phyloP scores from a whole-genome alignment of 2,329 filamentous ascomycete genomes.

The Ophiostoma populinum region DNA sequence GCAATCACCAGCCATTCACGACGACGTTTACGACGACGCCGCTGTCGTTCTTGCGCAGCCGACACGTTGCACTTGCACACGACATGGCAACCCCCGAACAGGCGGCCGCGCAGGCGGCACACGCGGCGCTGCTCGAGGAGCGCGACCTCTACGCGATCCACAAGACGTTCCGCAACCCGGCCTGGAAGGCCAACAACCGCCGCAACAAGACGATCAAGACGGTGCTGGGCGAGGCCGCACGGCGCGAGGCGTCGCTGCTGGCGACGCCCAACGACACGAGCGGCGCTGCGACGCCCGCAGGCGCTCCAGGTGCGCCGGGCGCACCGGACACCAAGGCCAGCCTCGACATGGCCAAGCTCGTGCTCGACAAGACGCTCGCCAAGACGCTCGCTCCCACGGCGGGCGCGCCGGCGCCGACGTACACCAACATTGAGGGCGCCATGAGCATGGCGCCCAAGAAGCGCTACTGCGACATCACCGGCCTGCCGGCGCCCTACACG shows the following conservation, averaged over 20 bases:
- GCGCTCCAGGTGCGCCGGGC: slow-evolving; percentile 37
- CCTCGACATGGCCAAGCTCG: slow-evolving; percentile 69
- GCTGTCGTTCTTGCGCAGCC: too few species aligned
- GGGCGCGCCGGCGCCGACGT: slow-evolving; percentile 40
- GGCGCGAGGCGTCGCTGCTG: slow-evolving; percentile 75
- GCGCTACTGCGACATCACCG: slow-evolving; percentile 92
- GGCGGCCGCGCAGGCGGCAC: slow-evolving; percentile 62
- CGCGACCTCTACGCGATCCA: slow-evolving; percentile 78
- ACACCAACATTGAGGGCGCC: slow-evolving; percentile 85
- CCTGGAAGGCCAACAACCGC: slow-evolving; percentile 84
- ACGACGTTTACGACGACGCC: too few species aligned
- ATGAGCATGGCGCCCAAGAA: slow-evolving; percentile 72
- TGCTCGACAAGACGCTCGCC: slow-evolving; percentile 64
- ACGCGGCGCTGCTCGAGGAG: slow-evolving; percentile 72
- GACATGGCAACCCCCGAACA: slow-evolving; percentile 36
- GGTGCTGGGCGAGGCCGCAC: slow-evolving; percentile 74
- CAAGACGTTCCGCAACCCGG: slow-evolving; percentile 77
- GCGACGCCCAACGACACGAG: slow-evolving; percentile 58
- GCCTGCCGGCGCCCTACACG: slow-evolving; percentile 74
- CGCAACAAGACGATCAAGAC: slow-evolving; percentile 99
- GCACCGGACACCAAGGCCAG: too few species aligned
- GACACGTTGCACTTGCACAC: not conserved
- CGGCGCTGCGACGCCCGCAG: slow-evolving; percentile 39
- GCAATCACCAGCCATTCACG: not conserved
- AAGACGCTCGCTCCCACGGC: slow-evolving; percentile 9